phyloP scores from a whole-genome alignment of 106 monocot genomes.

The Dioscorea dumetorum region DNA sequence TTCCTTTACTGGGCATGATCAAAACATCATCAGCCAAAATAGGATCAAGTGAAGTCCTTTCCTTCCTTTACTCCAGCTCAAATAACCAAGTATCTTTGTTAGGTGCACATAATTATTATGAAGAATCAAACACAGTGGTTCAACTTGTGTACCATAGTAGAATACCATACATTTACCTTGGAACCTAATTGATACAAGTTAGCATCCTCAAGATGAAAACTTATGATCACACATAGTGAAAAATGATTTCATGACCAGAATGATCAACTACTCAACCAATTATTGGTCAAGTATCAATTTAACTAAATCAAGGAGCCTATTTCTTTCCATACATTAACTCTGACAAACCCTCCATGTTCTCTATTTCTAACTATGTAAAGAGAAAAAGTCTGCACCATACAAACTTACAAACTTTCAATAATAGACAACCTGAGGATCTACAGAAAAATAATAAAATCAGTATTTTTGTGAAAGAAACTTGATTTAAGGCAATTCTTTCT shows the following conservation, averaged over 20 bases:
- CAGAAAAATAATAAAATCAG: too few species aligned
- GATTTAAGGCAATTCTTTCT: neutral
- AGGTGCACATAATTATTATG: neutral
- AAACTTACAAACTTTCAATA: too few species aligned
- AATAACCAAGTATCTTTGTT: neutral
- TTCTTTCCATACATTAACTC: too few species aligned
- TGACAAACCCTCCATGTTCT: too few species aligned
- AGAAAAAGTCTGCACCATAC: too few species aligned
- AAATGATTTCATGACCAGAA: too few species aligned
- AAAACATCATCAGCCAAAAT: slow-evolving; percentile 63
- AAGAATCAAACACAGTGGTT: neutral
- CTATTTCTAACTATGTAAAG: too few species aligned
- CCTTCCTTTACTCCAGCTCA: slow-evolving; percentile 48
- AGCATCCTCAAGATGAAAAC: neutral
- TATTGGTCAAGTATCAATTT: too few species aligned
- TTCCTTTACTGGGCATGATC: slow-evolving; percentile 81
- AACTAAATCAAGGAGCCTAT: too few species aligned
- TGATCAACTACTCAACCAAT: too few species aligned
- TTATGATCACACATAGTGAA: too few species aligned
- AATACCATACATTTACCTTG: neutral
- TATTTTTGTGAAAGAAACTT: neutral
- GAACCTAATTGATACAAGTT: neutral
- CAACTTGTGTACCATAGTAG: neutral
- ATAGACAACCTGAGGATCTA: too few species aligned
- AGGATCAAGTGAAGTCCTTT: slow-evolving; percentile 59